These are phyloP conservation scores for Plasmodium relictum DNA, from an alignment of 169 alveolate species.

Conservation along the genomic window DNA sequence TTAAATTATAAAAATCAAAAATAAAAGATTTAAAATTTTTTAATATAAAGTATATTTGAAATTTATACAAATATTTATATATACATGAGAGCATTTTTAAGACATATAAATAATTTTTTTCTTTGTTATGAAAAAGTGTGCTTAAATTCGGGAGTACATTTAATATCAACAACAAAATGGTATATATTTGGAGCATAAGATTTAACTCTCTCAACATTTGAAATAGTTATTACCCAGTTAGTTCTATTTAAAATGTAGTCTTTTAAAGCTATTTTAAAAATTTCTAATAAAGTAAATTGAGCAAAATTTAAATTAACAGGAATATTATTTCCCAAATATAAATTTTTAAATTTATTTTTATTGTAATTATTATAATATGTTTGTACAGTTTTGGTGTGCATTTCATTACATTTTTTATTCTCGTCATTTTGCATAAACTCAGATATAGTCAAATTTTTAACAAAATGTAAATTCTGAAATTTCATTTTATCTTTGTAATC, in stretches of 20 bases:
- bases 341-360: background rate
- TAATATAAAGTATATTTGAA: too few species aligned
- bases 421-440: background rate
- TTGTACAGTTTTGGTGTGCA: background rate
- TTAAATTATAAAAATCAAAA: too few species aligned
- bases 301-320: constrained; percentile 37
- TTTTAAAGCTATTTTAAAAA: constrained; percentile 41
- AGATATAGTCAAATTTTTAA: background rate
- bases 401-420: background rate
- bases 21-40: too few species aligned
- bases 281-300: constrained; percentile 30
- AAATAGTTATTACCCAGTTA: constrained; percentile 49
- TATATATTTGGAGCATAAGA: constrained; percentile 80
- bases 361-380: background rate
- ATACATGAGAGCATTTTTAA: too few species aligned
- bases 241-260: constrained; percentile 16
- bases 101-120: too few species aligned
- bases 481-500: constrained; percentile 5
- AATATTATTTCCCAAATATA: constrained; percentile 19
- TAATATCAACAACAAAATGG: constrained; percentile 82
- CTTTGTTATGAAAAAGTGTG: too few species aligned
- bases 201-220: constrained; percentile 79
- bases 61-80: background rate
- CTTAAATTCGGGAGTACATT: constrained; percentile 16
- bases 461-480: background rate